These are phyloP conservation scores for Globisporangium nodosum DNA, from an alignment of 352 stramenopile species.

Conservation along the genomic window DNA sequence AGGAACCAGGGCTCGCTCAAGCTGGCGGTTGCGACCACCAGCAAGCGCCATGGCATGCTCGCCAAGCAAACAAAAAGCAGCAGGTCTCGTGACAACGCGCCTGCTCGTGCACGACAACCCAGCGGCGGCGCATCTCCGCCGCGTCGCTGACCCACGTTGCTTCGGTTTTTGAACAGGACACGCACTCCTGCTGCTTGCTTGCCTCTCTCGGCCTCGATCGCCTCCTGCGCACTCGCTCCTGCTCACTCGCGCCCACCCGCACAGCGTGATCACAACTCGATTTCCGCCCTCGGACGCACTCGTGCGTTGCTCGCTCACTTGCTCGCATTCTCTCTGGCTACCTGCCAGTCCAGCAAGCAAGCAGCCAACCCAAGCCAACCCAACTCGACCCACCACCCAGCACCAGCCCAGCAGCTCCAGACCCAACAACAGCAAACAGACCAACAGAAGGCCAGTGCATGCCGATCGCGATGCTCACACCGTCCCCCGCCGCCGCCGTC, in stretches of 20 bases:
- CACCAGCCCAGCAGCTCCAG: neutral
- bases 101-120: neutral
- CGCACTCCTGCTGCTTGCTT: neutral
- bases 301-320: neutral
- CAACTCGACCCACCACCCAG: neutral
- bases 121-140: neutral
- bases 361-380: neutral
- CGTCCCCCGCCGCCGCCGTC: neutral
- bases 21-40: too few relatives aligned
- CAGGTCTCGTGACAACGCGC: neutral
- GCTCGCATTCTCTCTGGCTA: neutral
- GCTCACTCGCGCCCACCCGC: neutral
- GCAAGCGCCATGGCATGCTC: neutral
- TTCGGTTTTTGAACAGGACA: neutral
- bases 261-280: neutral
- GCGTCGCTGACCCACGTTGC: neutral
- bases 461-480: conserved; percentile 11
- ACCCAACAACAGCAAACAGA: neutral
- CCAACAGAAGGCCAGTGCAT: neutral
- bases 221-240: neutral
- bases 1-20: neutral
- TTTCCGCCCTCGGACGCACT: neutral
- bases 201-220: neutral
- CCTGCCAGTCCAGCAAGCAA: neutral
- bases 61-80: neutral